phyloP scores from a whole-genome alignment of 176 grass and related monocot species.

The Oryza coarctata region DNA sequence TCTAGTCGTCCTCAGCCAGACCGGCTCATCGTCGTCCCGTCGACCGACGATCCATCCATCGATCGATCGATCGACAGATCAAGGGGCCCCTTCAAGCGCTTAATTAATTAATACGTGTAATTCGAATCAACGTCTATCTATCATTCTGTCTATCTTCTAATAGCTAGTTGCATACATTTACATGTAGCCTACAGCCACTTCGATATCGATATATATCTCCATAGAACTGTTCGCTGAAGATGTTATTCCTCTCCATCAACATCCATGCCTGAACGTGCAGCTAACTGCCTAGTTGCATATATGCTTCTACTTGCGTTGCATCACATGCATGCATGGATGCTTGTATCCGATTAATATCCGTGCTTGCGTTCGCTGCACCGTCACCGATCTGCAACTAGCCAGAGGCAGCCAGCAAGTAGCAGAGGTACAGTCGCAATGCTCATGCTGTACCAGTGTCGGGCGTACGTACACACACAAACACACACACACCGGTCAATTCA shows the following conservation, averaged over 20 bases:
- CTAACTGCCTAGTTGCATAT: neutral
- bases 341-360: neutral
- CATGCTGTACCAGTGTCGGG: constrained; percentile 13
- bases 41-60: neutral
- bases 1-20: neutral
- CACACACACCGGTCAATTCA: neutral
- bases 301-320: neutral
- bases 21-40: neutral
- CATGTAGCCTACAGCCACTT: neutral
- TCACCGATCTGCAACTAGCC: neutral
- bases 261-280: neutral
- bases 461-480: neutral
- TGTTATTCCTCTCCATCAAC: neutral
- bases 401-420: neutral
- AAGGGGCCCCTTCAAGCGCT: neutral
- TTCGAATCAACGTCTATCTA: neutral
- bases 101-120: neutral
- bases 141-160: neutral
- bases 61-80: neutral
- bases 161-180: neutral
- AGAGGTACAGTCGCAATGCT: neutral
- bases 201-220: neutral
- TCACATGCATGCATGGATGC: neutral
- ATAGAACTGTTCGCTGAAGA: no score
- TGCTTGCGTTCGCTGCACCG: neutral